Evolutionary conservation across 2,329 filamentous ascomycete species (phyloP).

Genomic region (Albophoma yamanashiensis): DNA sequence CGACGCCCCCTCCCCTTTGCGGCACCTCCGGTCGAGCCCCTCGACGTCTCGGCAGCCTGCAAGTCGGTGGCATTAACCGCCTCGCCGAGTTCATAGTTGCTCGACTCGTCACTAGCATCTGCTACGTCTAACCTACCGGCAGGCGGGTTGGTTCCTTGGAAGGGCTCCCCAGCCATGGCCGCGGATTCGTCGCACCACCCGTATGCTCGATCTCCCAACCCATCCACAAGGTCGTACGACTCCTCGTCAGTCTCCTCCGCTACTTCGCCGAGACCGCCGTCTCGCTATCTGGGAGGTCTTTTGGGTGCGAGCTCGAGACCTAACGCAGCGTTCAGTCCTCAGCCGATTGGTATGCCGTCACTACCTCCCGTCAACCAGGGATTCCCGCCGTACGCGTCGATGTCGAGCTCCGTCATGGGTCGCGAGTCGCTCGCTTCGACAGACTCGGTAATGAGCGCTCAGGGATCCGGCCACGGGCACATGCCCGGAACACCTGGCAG

Average conservation of each 20-base stretch:
- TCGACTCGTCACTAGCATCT: not conserved
- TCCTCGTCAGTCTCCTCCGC: conserved; percentile 53
- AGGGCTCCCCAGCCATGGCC: conserved; percentile 27
- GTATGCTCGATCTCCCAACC: conserved; percentile 51
- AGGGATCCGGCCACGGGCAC: conserved; percentile 27
- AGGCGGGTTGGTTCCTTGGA: conserved; percentile 4
- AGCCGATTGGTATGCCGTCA: conserved; percentile 42
- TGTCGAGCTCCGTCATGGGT: conserved; percentile 39
- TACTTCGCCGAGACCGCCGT: conserved; percentile 44
- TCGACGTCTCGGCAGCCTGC: not conserved
- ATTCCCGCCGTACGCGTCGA: conserved; percentile 44
- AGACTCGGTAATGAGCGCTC: conserved; percentile 46
- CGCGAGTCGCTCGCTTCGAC: conserved; percentile 50
- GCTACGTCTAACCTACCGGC: not conserved
- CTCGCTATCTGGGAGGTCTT: conserved; percentile 39
- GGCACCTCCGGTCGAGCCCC: not conserved
- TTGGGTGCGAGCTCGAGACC: conserved; percentile 41
- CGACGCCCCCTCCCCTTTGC: not conserved
- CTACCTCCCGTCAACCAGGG: conserved; percentile 35
- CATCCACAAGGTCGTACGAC: conserved; percentile 51
- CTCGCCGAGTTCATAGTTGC: not conserved
- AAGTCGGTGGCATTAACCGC: not conserved
- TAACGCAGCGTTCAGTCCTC: conserved; percentile 36
- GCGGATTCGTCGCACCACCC: conserved; percentile 42
- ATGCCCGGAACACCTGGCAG: conserved; percentile 27